These are phyloP conservation scores for Beauveria pseudobassiana DNA, from an alignment of 2,329 filamentous ascomycete genomes.

Conservation along the genomic window DNA sequence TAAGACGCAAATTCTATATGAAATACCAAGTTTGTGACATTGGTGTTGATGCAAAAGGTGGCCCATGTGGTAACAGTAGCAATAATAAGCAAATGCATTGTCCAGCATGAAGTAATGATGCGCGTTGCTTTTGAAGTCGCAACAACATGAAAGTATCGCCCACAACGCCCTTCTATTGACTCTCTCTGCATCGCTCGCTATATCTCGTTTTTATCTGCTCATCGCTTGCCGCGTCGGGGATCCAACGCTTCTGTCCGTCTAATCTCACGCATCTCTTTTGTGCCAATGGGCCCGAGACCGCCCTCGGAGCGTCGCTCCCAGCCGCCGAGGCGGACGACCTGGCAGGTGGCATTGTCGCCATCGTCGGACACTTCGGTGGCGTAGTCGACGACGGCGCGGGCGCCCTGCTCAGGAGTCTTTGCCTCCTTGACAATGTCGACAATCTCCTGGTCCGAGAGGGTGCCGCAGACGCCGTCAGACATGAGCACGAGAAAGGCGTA, in stretches of 20 bases:
- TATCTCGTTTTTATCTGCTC: not conserved
- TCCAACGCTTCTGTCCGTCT: constrained; percentile 73
- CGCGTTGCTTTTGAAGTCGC: not conserved
- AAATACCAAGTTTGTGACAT: not conserved
- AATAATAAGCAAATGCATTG: not conserved
- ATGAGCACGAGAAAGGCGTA: constrained; percentile 86
- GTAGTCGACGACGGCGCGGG: constrained; percentile 72
- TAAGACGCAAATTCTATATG: not conserved
- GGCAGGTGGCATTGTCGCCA: constrained; percentile 63
- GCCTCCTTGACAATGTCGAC: constrained; percentile 95
- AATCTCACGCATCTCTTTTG: constrained; percentile 84
- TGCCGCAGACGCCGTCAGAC: constrained; percentile 81
- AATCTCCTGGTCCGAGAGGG: constrained; percentile 85
- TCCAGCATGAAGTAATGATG: not conserved
- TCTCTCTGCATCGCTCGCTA: not conserved
- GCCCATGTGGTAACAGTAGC: not conserved
- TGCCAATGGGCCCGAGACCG: constrained; percentile 80
- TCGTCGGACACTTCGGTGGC: constrained; percentile 72
- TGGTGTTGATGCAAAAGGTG: not conserved
- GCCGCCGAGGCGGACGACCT: constrained; percentile 59
- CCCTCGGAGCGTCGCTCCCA: constrained; percentile 74
- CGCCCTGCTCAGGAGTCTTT: constrained; percentile 79
- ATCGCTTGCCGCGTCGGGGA: constrained; percentile 44
- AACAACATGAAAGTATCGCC: not conserved
- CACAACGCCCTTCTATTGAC: not conserved